Evolutionary conservation across 176 grass and related monocot species (phyloP), one percentile per base, ranked within the genome.

Genomic region (Rhynchospora pubera): DNA sequence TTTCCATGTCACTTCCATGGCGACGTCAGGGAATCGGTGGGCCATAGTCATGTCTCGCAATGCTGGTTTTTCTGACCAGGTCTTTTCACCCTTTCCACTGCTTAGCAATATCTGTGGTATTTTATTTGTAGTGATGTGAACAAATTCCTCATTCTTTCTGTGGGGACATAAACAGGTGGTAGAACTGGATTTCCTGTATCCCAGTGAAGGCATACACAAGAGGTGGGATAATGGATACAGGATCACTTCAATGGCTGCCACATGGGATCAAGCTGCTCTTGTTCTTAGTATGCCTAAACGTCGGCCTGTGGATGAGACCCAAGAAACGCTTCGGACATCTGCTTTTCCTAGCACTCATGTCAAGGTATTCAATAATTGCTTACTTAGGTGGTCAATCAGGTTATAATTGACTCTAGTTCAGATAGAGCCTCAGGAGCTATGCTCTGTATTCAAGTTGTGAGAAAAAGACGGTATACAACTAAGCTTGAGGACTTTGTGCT

Each of bases 1-100:
- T 85, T 99, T 96, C 68, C 96, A 87, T 91, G 97, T 99, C 65
- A 99, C 97, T 74, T 83, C 93, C 62, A 99, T 99, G 97, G 93
- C 93, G 63, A 91, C 93, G 73, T 93, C 97, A 85, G 97, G 97
- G 52, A 93, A 69, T 65, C 93, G 93, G 83, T 99, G 97, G 97
- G 97, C 84, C 7, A 85, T 99, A 83, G 93, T 99, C 70, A 99
- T 99, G 97, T 99, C 97, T 55, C 86, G 93, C 9, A 93, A 91
- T 81, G 89, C 97, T 45, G 97, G 97, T 24, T 99, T 93, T 91
- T 90, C 91, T 5, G 86, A 93, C 84, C 97, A 99, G 91, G 97
- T 93, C 12, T 21, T 64, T 64, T 12, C 61, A 9, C 5, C 7
- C n/a, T 64, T 64, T 64, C 16, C 61, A n/a, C 61, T 22, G 23